A percentile compares a stretch with the other conserved stretches of the same genome.
phyloP scores from a whole-genome alignment of 495 filamentous ascomycete genomes.

The Penicillium roqueforti region DNA sequence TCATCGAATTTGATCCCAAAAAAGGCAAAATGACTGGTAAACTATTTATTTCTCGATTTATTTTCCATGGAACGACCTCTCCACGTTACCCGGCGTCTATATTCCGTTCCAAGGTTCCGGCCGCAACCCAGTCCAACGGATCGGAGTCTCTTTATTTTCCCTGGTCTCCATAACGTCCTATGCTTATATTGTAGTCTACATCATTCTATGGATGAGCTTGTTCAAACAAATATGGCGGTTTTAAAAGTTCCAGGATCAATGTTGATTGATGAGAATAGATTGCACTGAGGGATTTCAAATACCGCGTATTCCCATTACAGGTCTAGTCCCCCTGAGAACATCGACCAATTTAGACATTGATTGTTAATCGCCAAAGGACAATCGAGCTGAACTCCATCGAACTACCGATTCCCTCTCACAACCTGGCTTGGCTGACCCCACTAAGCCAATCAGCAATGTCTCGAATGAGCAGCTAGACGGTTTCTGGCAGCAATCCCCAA shows the following conservation, averaged over 20 bases:
- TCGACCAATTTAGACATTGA: background rate
- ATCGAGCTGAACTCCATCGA: background rate
- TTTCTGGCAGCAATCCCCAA: slow-evolving; percentile 3
- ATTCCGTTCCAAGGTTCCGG: slow-evolving; percentile 3
- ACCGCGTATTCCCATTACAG: slow-evolving; percentile 2
- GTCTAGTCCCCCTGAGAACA: background rate
- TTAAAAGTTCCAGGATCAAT: background rate
- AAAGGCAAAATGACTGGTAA: no score
- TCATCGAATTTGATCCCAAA: no score
- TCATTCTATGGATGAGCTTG: background rate
- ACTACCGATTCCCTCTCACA: slow-evolving; percentile 4
- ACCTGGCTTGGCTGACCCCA: background rate
- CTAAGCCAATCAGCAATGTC: background rate
- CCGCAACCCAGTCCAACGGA: slow-evolving; percentile 24
- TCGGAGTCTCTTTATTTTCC: slow-evolving; percentile 15
- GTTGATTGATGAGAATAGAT: background rate
- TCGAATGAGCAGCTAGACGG: background rate
- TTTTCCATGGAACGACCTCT: slow-evolving; percentile 4
- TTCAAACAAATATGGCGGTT: no score
- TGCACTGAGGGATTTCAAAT: background rate
- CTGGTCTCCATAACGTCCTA: background rate
- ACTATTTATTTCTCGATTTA: no score
- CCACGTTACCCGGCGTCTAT: slow-evolving; percentile 15
- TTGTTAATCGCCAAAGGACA: background rate
- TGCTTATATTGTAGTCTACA: background rate